phyloP scores from a whole-genome alignment of 78 protist genomes.

The Dictyostelium intermedium region DNA sequence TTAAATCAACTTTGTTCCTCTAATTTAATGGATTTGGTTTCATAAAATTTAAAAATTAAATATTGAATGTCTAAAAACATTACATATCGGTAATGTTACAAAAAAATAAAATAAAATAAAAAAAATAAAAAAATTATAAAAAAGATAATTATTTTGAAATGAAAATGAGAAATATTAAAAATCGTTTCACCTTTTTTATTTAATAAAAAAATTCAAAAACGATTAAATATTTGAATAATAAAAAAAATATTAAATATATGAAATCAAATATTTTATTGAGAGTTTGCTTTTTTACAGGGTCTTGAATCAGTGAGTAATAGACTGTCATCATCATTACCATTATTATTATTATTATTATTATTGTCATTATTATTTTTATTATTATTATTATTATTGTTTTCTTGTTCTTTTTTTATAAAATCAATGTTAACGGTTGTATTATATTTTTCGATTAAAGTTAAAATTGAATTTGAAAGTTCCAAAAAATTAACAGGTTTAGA shows the following conservation, averaged over 20 bases:
- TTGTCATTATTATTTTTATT: neutral
- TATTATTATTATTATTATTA: neutral
- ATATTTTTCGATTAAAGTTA: slow-evolving; percentile 10
- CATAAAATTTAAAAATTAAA: too few relatives aligned
- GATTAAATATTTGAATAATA: too few relatives aligned
- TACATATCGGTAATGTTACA: too few relatives aligned
- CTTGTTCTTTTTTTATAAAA: neutral
- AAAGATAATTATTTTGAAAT: too few relatives aligned
- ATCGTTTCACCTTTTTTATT: too few relatives aligned
- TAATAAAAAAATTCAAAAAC: too few relatives aligned
- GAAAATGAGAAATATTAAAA: too few relatives aligned
- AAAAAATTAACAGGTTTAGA: slow-evolving; percentile 42
- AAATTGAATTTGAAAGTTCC: slow-evolving; percentile 34
- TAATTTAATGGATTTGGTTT: too few relatives aligned
- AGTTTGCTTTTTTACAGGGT: neutral
- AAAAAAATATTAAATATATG: neutral
- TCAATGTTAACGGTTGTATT: neutral
- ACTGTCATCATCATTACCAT: neutral
- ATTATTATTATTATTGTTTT: neutral
- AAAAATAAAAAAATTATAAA: too few relatives aligned
- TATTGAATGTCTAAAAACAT: too few relatives aligned
- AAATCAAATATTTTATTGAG: neutral
- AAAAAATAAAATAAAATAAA: too few relatives aligned
- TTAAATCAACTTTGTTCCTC: too few relatives aligned
- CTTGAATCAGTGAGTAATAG: neutral